phyloP scores from a whole-genome alignment of 768 basidiomycete species.

The Chalciporus sphaerocephalus region DNA sequence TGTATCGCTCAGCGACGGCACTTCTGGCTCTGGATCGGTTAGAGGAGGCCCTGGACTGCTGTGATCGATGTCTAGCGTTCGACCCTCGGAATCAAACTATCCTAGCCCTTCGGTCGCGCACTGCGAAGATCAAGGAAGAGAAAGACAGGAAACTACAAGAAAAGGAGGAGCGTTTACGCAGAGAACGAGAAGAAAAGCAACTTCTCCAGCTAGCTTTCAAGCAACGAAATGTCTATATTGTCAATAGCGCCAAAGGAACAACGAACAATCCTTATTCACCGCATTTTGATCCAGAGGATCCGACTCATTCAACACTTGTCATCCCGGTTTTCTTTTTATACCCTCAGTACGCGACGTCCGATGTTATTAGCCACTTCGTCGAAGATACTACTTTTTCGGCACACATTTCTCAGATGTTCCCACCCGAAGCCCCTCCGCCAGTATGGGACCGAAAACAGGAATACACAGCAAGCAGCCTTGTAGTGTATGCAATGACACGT shows the following conservation, averaged over 20 bases:
- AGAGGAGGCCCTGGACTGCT: constrained; percentile 82
- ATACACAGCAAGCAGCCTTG: constrained; percentile 60
- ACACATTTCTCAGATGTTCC: constrained; percentile 81
- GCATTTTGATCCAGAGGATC: constrained; percentile 63
- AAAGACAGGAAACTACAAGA: constrained; percentile 51
- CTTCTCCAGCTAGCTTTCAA: constrained; percentile 57
- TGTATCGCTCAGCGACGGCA: constrained; percentile 79
- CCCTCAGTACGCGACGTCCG: constrained; percentile 84
- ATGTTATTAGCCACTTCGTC: constrained; percentile 80
- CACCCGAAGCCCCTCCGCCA: constrained; percentile 57
- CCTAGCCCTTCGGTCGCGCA: constrained; percentile 44
- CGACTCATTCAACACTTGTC: constrained; percentile 56
- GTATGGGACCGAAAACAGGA: constrained; percentile 73
- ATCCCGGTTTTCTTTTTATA: constrained; percentile 92
- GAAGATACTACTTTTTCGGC: constrained; percentile 80
- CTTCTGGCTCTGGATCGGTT: constrained; percentile 67
- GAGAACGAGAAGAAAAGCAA: constrained; percentile 48
- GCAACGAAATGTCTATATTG: constrained; percentile 63
- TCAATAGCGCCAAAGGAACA: constrained; percentile 47
- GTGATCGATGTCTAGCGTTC: constrained; percentile 59
- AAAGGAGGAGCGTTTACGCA: constrained; percentile 44
- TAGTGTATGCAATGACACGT: constrained; percentile 80
- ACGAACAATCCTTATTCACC: constrained; percentile 56
- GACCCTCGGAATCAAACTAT: constrained; percentile 57
- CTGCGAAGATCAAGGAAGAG: constrained; percentile 42